Evolutionary conservation across 2,329 filamentous ascomycete species (phyloP).

Genomic region (Fulvia fulva): DNA sequence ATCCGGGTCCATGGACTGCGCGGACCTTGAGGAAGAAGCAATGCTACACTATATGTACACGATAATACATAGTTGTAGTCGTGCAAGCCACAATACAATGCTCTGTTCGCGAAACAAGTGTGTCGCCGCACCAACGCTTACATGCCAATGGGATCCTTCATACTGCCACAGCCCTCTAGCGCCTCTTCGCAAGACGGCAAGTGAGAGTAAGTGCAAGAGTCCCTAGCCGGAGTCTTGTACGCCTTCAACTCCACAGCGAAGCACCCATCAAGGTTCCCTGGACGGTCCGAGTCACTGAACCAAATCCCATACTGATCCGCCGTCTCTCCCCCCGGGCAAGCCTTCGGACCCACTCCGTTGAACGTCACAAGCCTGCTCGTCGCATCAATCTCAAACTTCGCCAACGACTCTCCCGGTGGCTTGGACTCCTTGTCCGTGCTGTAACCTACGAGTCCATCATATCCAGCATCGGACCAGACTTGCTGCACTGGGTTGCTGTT

Average conservation of each 20-base stretch:
- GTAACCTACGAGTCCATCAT: background rate
- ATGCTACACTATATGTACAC: no score
- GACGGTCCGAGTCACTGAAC: background rate
- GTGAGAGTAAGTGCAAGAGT: background rate
- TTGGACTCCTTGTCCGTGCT: background rate
- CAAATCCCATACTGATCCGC: background rate
- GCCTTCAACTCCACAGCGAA: constrained; percentile 1
- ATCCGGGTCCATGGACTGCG: no score
- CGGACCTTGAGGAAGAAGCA: no score
- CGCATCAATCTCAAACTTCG: background rate
- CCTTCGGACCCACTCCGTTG: background rate
- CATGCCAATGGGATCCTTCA: background rate
- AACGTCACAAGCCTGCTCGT: background rate
- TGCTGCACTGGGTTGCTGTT: background rate
- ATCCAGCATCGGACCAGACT: constrained; percentile 1
- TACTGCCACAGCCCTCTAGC: background rate
- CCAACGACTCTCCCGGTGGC: background rate
- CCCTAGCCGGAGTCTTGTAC: background rate
- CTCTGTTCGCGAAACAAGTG: no score
- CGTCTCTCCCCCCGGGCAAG: background rate
- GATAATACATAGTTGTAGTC: no score
- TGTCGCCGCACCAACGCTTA: no score
- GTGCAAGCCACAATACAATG: no score
- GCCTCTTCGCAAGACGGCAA: background rate
- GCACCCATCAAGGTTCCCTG: background rate